Conservation (phyloP, 2,329 filamentous ascomycete genomes). For the Acephala macrosclerotiorum region DNA sequence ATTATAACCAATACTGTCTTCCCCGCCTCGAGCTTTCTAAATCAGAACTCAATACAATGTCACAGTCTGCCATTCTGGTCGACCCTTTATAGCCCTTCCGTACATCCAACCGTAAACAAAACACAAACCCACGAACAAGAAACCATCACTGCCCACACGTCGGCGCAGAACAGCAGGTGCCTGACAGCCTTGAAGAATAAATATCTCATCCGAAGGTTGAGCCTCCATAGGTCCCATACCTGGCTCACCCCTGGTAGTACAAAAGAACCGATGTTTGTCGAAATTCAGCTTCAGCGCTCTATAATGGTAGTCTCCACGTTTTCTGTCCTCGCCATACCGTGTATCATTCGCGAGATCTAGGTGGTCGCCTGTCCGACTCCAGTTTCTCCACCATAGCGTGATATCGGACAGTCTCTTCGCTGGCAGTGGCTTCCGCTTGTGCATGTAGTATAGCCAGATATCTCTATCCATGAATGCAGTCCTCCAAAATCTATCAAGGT, state of each 20-base stretch:
- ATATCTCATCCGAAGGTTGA: not conserved
- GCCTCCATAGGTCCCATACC: not conserved
- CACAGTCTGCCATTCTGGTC: not conserved
- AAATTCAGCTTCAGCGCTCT: conserved; percentile 10
- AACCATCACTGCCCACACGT: not conserved
- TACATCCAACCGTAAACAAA: not conserved
- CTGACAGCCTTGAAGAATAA: not conserved
- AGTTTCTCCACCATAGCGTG: conserved; percentile 10
- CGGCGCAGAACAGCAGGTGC: not conserved
- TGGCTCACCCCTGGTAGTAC: conserved; percentile 1
- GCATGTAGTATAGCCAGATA: conserved; percentile 1
- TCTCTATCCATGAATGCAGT: conserved; percentile 1
- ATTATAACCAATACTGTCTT: no score
- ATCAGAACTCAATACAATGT: not conserved
- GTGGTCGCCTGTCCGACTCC: conserved; percentile 4
- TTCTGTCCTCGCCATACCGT: not conserved
- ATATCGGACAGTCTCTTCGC: not conserved
- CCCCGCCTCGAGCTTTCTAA: no score
- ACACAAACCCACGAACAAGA: not conserved
- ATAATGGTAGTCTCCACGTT: conserved; percentile 6
- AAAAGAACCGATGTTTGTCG: conserved; percentile 5
- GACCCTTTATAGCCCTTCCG: not conserved
- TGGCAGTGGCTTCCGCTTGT: not conserved
- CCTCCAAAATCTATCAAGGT: conserved; percentile 13
- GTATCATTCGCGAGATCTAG: not conserved